Percentiles rank a stretch among this genome's conserved stretches.
Evolutionary conservation across 805 yeast species (phyloP).

Genomic region (Candida insectorum): DNA sequence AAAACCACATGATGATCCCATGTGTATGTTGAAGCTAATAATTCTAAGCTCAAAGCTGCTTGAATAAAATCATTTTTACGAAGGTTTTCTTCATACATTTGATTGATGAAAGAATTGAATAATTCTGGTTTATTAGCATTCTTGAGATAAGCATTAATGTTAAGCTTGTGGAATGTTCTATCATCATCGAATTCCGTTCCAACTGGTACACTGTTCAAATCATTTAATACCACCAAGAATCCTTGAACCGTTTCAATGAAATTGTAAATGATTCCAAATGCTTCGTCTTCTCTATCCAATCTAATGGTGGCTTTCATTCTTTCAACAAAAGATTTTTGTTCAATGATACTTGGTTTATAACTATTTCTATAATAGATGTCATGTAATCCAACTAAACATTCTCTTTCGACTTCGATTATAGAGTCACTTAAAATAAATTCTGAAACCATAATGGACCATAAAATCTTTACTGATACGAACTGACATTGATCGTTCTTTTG

Average conservation of each 20-base stretch:
- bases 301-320: slow-evolving; percentile 47
- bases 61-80: slow-evolving; percentile 64
- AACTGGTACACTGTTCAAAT: slow-evolving; percentile 69
- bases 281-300: slow-evolving; percentile 63
- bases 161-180: slow-evolving; percentile 73
- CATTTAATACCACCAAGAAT: slow-evolving; percentile 62
- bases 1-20: slow-evolving; percentile 64
- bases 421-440: slow-evolving; percentile 60
- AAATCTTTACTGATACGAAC: slow-evolving; percentile 56
- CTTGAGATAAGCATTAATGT: slow-evolving; percentile 71
- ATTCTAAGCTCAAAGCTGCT: slow-evolving; percentile 77
- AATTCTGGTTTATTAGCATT: slow-evolving; percentile 77
- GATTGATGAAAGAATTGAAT: slow-evolving; percentile 74
- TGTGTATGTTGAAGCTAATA: slow-evolving; percentile 69
- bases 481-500: slow-evolving; percentile 64
- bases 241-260: slow-evolving; percentile 55
- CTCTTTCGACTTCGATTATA: slow-evolving; percentile 58
- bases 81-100: slow-evolving; percentile 64
- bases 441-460: slow-evolving; percentile 70
- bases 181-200: slow-evolving; percentile 87
- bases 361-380: slow-evolving; percentile 56
- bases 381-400: slow-evolving; percentile 60
- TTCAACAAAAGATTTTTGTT: slow-evolving; percentile 52
- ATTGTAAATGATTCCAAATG: slow-evolving; percentile 46
- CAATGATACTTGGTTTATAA: slow-evolving; percentile 54